Percentiles rank a stretch among this genome's conserved stretches.
Conservation (phyloP, 225 moss, liverwort and hornwort genomes). For the Sphagnum contortum region DNA sequence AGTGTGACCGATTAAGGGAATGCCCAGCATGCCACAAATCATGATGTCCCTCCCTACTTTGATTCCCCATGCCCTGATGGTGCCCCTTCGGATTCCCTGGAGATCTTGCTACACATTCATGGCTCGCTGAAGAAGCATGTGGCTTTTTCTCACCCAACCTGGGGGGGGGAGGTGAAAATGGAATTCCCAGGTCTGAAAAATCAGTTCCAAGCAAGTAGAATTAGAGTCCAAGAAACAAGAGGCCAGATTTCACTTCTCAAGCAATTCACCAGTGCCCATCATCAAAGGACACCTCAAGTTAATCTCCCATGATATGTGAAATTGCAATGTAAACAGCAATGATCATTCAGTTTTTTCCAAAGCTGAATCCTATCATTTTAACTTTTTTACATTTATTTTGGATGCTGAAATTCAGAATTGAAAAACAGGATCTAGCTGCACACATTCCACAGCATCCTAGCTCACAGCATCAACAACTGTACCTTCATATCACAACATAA, state of each 20-base stretch:
- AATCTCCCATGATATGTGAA: too few relatives aligned
- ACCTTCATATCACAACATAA: too few relatives aligned
- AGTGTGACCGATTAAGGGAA: background rate
- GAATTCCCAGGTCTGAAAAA: background rate
- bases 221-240: too few relatives aligned
- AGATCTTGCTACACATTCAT: background rate
- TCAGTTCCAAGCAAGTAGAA: too few relatives aligned
- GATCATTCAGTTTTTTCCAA: too few relatives aligned
- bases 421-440: too few relatives aligned
- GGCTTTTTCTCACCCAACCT: constrained; percentile 3
- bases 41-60: background rate
- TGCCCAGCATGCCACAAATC: constrained; percentile 4
- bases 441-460: background rate
- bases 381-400: background rate
- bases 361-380: too few relatives aligned
- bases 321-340: too few relatives aligned
- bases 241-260: background rate
- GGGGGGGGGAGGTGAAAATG: background rate
- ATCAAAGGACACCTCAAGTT: too few relatives aligned
- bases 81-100: constrained; percentile 5
- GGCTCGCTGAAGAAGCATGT: constrained; percentile 3
- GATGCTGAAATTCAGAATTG: background rate
- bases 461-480: too few relatives aligned
- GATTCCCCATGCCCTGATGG: constrained; percentile 4
- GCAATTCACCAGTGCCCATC: background rate